A percentile compares a stretch with the other conserved stretches of the same genome.
phyloP scores from a whole-genome alignment of 2,329 filamentous ascomycete species.

The Penicillium sp. region DNA sequence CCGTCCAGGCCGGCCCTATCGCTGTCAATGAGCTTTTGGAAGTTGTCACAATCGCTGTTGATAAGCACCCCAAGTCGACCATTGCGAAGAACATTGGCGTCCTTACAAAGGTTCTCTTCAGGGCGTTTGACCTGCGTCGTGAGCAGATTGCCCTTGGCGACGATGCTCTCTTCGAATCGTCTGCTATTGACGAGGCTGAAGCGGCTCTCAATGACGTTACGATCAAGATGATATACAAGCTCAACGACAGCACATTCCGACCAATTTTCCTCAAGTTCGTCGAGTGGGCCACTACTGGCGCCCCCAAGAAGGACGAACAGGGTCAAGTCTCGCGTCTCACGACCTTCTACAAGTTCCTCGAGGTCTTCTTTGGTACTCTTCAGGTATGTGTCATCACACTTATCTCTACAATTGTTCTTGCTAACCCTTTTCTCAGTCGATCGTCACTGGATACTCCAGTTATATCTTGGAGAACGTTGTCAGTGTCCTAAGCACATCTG shows the following conservation, averaged over 20 bases:
- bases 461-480: slow-evolving; percentile 78
- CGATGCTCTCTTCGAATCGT: slow-evolving; percentile 44
- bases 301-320: slow-evolving; percentile 61
- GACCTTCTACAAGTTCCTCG: slow-evolving; percentile 78
- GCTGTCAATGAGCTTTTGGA: slow-evolving; percentile 68
- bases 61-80: slow-evolving; percentile 72
- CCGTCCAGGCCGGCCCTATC: slow-evolving; percentile 61
- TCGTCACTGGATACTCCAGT: slow-evolving; percentile 87
- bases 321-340: slow-evolving; percentile 65
- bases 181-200: slow-evolving; percentile 60
- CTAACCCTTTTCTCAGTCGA: slow-evolving; percentile 54
- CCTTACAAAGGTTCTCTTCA: slow-evolving; percentile 62
- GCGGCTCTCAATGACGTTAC: slow-evolving; percentile 65
- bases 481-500: slow-evolving; percentile 54
- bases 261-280: slow-evolving; percentile 85
- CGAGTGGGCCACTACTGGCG: slow-evolving; percentile 68
- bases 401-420: not conserved
- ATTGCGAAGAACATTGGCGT: slow-evolving; percentile 72
- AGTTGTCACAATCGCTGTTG: slow-evolving; percentile 68
- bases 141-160: slow-evolving; percentile 35
- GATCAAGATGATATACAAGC: slow-evolving; percentile 91
- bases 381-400: slow-evolving; percentile 52
- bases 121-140: slow-evolving; percentile 52
- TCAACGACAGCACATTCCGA: slow-evolving; percentile 90
- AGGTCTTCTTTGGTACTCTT: slow-evolving; percentile 76